phyloP scores from a whole-genome alignment of 148 eudicot species.

The Nepenthes mirabilis region DNA sequence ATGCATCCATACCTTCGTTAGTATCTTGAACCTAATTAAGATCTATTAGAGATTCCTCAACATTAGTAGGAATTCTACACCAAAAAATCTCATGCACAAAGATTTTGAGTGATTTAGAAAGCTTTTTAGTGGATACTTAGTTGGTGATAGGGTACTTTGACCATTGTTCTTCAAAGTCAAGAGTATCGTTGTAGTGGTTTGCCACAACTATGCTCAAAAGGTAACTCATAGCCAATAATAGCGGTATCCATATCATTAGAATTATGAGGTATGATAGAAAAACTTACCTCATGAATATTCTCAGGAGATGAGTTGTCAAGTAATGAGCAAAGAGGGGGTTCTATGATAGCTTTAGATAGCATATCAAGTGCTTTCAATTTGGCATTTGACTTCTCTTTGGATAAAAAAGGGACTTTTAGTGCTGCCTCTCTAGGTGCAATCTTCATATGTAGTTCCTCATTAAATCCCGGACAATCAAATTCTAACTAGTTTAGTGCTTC shows the following conservation, averaged over 20 bases:
- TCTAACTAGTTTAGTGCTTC: background rate
- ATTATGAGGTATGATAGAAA: background rate
- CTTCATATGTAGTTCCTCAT: background rate
- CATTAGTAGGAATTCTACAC: background rate
- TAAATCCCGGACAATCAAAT: background rate
- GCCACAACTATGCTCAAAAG: background rate
- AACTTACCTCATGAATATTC: conserved; percentile 1
- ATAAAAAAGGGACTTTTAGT: too few species aligned
- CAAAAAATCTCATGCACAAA: background rate
- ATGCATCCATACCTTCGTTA: background rate
- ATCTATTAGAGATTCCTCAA: background rate
- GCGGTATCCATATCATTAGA: background rate
- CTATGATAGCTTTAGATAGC: background rate
- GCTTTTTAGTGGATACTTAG: background rate
- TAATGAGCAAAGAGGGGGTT: too few species aligned
- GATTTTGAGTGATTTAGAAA: background rate
- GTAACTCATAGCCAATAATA: background rate
- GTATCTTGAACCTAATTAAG: background rate
- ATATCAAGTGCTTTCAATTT: background rate
- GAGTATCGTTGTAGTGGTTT: background rate
- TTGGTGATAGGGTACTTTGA: background rate
- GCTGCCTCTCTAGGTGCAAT: too few species aligned
- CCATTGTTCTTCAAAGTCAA: background rate
- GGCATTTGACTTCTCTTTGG: background rate
- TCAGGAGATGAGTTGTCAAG: background rate